phyloP scores from a whole-genome alignment of 2,329 filamentous ascomycete genomes.

The Emmonsiellopsis sp. region DNA sequence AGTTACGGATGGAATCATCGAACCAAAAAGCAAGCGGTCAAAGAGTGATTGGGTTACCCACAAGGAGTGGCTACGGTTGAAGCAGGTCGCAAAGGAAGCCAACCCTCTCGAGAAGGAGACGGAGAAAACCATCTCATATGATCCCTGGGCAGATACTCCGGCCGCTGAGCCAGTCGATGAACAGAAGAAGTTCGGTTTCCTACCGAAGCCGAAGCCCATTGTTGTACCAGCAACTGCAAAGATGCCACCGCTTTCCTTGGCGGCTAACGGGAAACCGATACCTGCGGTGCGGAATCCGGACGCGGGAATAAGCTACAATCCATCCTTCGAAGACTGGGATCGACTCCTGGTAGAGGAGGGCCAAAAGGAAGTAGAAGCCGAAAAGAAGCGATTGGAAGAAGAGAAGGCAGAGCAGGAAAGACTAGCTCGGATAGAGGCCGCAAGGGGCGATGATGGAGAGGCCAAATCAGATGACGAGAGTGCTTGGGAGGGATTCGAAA shows the following conservation, averaged over 20 bases:
- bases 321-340: conserved; percentile 76
- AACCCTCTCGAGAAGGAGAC: conserved; percentile 43
- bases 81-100: conserved; percentile 64
- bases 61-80: conserved; percentile 72
- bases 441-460: conserved; percentile 65
- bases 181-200: conserved; percentile 48
- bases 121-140: conserved; percentile 47
- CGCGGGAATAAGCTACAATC: conserved; percentile 88
- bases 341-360: conserved; percentile 64
- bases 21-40: conserved; percentile 58
- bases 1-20: conserved; percentile 62
- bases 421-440: conserved; percentile 61
- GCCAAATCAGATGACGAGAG: conserved; percentile 77
- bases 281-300: conserved; percentile 70
- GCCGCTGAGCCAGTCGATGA: conserved; percentile 33
- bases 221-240: conserved; percentile 68
- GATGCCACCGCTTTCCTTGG: conserved; percentile 67
- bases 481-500: conserved; percentile 84
- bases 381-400: conserved; percentile 61
- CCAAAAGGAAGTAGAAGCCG: conserved; percentile 66
- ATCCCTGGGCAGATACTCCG: conserved; percentile 61
- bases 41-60: conserved; percentile 72
- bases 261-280: conserved; percentile 69
- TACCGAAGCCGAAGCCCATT: conserved; percentile 56
- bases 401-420: conserved; percentile 58